Base-by-base conservation (phyloP, 305 asterid genomes). In the Ilex paraguariensis region DNA sequence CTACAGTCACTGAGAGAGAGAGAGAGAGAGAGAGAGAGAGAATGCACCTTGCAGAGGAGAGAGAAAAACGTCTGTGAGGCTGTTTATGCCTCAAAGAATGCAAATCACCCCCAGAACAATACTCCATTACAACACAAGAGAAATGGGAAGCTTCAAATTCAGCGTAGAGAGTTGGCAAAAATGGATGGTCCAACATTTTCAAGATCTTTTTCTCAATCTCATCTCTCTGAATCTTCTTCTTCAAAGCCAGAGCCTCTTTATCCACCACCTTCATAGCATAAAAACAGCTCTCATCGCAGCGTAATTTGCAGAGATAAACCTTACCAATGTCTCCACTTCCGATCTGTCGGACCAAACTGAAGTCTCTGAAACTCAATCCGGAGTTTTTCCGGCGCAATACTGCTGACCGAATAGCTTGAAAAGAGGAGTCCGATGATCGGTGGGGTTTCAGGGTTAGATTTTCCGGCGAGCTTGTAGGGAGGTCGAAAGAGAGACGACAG, bases 201-300 rank as follows among this genome's bases (percentile, higher is more conserved):
- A 91, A 69, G 56, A 88, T 86, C 56, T 82, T 83, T 78, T 87
- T 81, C 65, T 91, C 96, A 0, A 96, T 88, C 69, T 82, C 91
- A 49, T 87, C 95, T 72, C 97, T 83, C 73, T 78, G 72, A 6
- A 79, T 77, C 70, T 90, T 90, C 50, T 87, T 82, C 80, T 90
- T 86, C 84, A 87, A 5, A 14, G 84, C 85, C 76, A 90, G 42
- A 36, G 78, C 94, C 33, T 82, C 89, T 4, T 75, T 84, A 14
- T 91, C 96, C 77, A 91, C 93, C 36, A 88, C 95, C 28, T 91
- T 91, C 89, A 86, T 86, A 17, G 97, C 97, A 72, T 84, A 87
- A 0, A 70, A 66, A 62, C 70, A 62, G 56, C 63, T 77, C 13
- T 70, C 86, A 10, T 73, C 76, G 4, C 79, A 69, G 14, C 88